Percentiles rank a stretch among this genome's conserved stretches.
phyloP scores from a whole-genome alignment of 208 protist genomes.

The Trypanosoma platydactyli region DNA sequence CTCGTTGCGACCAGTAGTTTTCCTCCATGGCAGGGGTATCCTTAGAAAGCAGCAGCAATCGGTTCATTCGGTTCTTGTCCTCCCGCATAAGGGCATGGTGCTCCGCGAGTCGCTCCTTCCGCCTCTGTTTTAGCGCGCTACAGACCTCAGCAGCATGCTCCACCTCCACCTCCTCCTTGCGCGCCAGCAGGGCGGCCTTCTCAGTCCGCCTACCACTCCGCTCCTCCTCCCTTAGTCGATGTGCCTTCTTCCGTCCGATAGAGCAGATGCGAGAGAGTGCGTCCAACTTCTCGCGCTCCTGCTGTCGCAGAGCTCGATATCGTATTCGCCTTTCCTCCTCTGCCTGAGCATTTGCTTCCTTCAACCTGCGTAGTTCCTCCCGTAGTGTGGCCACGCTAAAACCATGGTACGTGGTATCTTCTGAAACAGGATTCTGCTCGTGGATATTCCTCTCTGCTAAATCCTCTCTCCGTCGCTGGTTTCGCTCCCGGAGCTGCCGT shows the following conservation, averaged over 20 bases:
- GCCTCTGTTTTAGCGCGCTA: constrained; percentile 48
- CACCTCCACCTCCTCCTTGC: constrained; percentile 33
- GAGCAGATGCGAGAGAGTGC: constrained; percentile 20
- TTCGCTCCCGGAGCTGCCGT: constrained; percentile 47
- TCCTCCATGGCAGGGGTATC: constrained; percentile 65
- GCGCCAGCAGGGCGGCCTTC: constrained; percentile 32
- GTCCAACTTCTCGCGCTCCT: constrained; percentile 25
- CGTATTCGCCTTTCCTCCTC: constrained; percentile 19
- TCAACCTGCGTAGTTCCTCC: constrained; percentile 11
- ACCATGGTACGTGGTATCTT: constrained; percentile 9
- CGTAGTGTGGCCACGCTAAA: constrained; percentile 7
- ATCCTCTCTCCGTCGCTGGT: constrained; percentile 37
- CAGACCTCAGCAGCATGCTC: constrained; percentile 51
- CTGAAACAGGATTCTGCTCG: neutral
- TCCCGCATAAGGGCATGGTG: constrained; percentile 30
- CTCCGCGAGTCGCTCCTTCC: constrained; percentile 35
- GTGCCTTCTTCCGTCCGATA: constrained; percentile 38
- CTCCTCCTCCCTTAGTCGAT: constrained; percentile 31
- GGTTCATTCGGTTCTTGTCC: constrained; percentile 56
- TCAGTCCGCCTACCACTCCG: constrained; percentile 24
- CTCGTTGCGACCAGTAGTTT: constrained; percentile 69
- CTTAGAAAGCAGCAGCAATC: constrained; percentile 57
- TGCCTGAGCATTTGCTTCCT: constrained; percentile 12
- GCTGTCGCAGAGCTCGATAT: constrained; percentile 6
- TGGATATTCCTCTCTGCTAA: constrained; percentile 16